Evolutionary conservation across 768 basidiomycete genomes (phyloP).

Genomic region (Rhodocollybia butyracea): DNA sequence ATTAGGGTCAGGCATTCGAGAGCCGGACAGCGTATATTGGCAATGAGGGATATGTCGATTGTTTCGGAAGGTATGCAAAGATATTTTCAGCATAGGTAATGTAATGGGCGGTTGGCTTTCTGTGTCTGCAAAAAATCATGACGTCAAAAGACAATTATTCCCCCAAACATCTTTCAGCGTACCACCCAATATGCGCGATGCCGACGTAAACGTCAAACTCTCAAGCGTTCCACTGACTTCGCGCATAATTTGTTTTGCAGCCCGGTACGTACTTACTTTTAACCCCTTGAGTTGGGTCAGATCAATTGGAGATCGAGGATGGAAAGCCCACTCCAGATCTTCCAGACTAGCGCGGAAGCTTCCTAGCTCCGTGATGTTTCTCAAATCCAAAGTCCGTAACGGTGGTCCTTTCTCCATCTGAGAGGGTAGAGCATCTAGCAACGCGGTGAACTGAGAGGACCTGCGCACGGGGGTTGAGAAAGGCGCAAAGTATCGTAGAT

Average conservation of each 20-base stretch:
- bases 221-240: slow-evolving; percentile 1
- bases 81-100: neutral
- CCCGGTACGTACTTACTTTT: slow-evolving; percentile 1
- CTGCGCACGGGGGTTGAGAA: neutral
- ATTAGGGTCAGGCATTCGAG: slow-evolving; percentile 1
- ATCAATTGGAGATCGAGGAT: slow-evolving; percentile 3
- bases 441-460: neutral
- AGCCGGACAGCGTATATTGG: slow-evolving; percentile 1
- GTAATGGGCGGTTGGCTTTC: slow-evolving; percentile 4
- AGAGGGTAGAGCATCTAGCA: neutral
- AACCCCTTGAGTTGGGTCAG: neutral
- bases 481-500: slow-evolving; percentile 3
- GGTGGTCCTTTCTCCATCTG: neutral
- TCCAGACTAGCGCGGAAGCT: slow-evolving; percentile 1
- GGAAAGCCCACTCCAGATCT: slow-evolving; percentile 3
- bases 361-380: slow-evolving; percentile 1
- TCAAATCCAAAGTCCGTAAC: slow-evolving; percentile 3
- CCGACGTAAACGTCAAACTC: slow-evolving; percentile 1
- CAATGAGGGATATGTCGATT: slow-evolving; percentile 2
- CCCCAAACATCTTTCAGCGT: neutral
- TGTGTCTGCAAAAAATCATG: neutral
- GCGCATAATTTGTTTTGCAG: neutral
- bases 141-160: neutral
- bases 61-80: slow-evolving; percentile 4
- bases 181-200: slow-evolving; percentile 3